These are phyloP conservation scores for Beverwykella pulmonaria DNA, from an alignment of 495 filamentous ascomycete genomes.

Conservation along the genomic window DNA sequence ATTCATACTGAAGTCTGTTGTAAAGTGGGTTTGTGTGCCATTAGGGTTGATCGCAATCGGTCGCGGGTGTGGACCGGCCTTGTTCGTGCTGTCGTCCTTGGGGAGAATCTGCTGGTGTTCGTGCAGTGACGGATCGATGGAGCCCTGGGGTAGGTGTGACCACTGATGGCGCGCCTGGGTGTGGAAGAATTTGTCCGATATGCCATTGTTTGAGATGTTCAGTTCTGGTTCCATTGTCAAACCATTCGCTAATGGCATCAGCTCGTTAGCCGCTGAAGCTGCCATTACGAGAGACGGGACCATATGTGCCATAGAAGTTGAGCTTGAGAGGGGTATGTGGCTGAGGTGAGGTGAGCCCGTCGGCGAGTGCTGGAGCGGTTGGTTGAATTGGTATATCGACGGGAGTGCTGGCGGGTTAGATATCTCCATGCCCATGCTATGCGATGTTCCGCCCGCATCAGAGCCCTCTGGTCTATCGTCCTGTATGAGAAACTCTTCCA, in stretches of 20 bases:
- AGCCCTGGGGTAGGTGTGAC: constrained; percentile 15
- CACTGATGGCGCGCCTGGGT: constrained; percentile 21
- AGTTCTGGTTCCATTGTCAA: constrained; percentile 43
- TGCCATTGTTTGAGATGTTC: constrained; percentile 27
- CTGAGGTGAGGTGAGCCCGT: constrained; percentile 32
- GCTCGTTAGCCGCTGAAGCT: constrained; percentile 53
- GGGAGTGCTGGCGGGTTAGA: constrained; percentile 29
- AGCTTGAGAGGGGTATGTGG: constrained; percentile 20
- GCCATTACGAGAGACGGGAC: constrained; percentile 43
- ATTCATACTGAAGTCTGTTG: constrained; percentile 57
- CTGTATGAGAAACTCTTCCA: constrained; percentile 40
- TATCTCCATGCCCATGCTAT: constrained; percentile 25
- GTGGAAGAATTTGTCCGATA: constrained; percentile 42
- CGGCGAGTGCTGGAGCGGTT: constrained; percentile 32
- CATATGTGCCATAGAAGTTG: constrained; percentile 31
- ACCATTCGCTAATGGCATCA: constrained; percentile 47
- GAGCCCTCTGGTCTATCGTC: constrained; percentile 29
- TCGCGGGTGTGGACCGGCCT: constrained; percentile 51
- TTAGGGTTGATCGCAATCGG: constrained; percentile 61
- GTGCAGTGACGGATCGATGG: constrained; percentile 42
- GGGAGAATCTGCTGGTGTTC: constrained; percentile 25
- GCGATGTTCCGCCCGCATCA: constrained; percentile 11
- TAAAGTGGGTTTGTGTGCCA: constrained; percentile 59
- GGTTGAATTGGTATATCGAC: constrained; percentile 38
- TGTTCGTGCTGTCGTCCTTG: constrained; percentile 33